These are phyloP conservation scores for Leptographium wingfieldii DNA, from an alignment of 2,329 filamentous ascomycete genomes.

Conservation along the genomic window DNA sequence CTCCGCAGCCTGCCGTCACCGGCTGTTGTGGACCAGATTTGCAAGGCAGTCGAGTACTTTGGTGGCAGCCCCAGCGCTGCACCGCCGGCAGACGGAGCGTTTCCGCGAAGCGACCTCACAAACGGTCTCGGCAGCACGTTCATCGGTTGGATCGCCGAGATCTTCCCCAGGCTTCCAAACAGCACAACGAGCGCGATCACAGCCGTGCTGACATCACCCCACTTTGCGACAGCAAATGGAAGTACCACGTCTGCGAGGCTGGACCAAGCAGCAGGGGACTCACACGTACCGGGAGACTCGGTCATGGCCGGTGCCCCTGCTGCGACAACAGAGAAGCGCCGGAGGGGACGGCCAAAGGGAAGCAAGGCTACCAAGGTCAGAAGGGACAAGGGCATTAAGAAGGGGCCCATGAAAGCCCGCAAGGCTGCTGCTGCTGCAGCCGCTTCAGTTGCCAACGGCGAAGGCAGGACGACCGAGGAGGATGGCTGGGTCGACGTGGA, in stretches of 20 bases:
- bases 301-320: background rate
- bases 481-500: constrained; percentile 35
- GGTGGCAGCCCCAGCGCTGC: constrained; percentile 45
- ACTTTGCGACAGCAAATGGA: background rate
- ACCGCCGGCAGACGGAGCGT: constrained; percentile 34
- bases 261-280: background rate
- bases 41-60: constrained; percentile 50
- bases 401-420: constrained; percentile 21
- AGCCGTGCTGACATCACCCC: background rate
- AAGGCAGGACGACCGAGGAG: constrained; percentile 16
- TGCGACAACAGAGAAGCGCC: constrained; percentile 23
- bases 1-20: constrained; percentile 42
- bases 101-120: constrained; percentile 41
- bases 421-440: constrained; percentile 3
- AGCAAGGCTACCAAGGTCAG: constrained; percentile 36
- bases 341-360: constrained; percentile 43
- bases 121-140: constrained; percentile 47
- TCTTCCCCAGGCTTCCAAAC: constrained; percentile 36
- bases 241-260: background rate
- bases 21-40: constrained; percentile 48
- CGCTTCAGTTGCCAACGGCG: background rate
- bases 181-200: constrained; percentile 1
- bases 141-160: constrained; percentile 49
- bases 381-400: constrained; percentile 39
- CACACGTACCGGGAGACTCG: background rate